Evolutionary conservation across 306 rosid species (phyloP), one percentile per base, ranked within the genome.

Genomic region (Rubus parviflorus): DNA sequence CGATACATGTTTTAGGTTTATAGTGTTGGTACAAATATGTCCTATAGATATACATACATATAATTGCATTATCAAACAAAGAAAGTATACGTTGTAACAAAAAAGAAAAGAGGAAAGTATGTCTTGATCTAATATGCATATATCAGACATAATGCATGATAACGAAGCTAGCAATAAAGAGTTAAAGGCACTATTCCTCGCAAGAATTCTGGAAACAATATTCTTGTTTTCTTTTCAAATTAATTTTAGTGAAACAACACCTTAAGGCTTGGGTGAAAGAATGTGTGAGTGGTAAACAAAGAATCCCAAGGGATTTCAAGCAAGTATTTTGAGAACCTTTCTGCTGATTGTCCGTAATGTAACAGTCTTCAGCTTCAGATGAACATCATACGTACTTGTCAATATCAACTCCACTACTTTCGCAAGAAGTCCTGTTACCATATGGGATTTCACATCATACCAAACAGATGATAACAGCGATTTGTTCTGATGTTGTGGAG

Each of bases 341-440:
- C 77, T 79, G 57, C 77, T 75, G 65, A 30, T 79, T 83, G n/a
- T 41, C 61, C 6, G 35, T 71, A 60, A 56, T 45, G 43, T 63
- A 68, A 78, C 85, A 95, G 98, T 88, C 87, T 74, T 80, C 89
- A 80, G 78, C 87, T 74, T 84, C 91, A 23, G 83, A 90, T 77
- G 86, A 94, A 38, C 84, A 71, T 37, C 60, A 73, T 11, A 68
- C 84, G 13, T 89, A 84, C 85, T 58, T 92, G 90, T 95, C 97
- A 70, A 86, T 95, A 81, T 91, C 95, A 52, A 85, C 86, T 46
- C 90, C 93, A 37, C 74, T 86, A 42, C 87, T 95, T 57, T 87
- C 89, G 81, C 88, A 86, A 69, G 97, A 89, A 71, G 70, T 49
- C 46, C 80, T 81, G 41, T 74, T 84, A 71, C 58, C 85, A 17